Conservation (phyloP, 345 rosid species). For the Microcos paniculata region DNA sequence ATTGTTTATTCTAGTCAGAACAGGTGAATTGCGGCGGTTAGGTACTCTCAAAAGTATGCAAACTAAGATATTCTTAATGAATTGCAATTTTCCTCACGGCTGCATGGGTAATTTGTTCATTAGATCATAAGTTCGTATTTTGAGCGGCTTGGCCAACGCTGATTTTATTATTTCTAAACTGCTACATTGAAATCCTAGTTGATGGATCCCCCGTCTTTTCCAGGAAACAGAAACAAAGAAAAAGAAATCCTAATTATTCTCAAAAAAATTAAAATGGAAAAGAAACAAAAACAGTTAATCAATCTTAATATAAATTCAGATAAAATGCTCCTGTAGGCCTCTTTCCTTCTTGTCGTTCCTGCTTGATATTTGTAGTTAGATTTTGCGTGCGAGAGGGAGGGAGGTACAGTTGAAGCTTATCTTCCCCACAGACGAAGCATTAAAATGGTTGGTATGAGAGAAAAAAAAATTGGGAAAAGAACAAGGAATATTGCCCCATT, state of each 20-base stretch:
- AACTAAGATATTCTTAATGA: background rate
- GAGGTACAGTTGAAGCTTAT: background rate
- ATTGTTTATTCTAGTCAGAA: background rate
- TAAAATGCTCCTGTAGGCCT: too few species aligned
- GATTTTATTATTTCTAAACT: background rate
- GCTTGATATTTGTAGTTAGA: background rate
- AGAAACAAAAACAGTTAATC: too few species aligned
- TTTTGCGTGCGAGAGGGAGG: background rate
- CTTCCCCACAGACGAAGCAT: too few species aligned
- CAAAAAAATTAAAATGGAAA: too few species aligned
- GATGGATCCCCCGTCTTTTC: background rate
- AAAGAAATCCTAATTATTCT: too few species aligned
- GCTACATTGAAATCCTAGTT: background rate
- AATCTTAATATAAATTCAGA: too few species aligned
- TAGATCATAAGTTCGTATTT: background rate
- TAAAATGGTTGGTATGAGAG: too few species aligned
- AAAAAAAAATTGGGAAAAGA: background rate
- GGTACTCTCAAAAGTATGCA: background rate
- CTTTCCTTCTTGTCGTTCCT: too few species aligned
- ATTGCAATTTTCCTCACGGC: background rate
- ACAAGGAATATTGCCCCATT: background rate
- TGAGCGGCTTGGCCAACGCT: background rate
- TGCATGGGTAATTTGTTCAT: background rate
- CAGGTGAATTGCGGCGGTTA: conserved; percentile 3
- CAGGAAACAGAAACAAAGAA: too few species aligned